Evolutionary conservation across 805 yeast genomes (phyloP).

Genomic region (Teunomyces cretensis): DNA sequence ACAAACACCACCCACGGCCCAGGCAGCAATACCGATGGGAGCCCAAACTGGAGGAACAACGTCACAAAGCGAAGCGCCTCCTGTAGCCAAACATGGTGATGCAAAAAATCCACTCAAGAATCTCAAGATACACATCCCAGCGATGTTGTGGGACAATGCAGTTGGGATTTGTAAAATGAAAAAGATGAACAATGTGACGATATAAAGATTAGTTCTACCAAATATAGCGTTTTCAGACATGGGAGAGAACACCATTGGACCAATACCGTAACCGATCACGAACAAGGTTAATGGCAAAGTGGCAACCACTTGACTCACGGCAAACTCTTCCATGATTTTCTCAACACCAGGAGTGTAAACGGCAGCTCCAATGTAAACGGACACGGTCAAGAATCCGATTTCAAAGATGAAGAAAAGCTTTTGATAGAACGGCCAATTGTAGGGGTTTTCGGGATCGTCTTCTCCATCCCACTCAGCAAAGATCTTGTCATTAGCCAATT

Average conservation of each 20-base stretch:
- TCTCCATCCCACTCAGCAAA: constrained; percentile 47
- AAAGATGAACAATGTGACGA: constrained; percentile 46
- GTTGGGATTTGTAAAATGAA: constrained; percentile 55
- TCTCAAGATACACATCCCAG: constrained; percentile 49
- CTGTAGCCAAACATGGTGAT: constrained; percentile 57
- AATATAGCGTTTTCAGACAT: constrained; percentile 53
- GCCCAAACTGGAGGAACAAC: constrained; percentile 39
- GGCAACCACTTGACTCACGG: constrained; percentile 44
- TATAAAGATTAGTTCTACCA: constrained; percentile 55
- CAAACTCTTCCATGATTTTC: constrained; percentile 45
- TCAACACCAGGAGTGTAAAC: constrained; percentile 52
- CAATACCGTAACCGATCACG: constrained; percentile 61
- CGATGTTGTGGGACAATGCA: constrained; percentile 51
- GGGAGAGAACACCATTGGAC: constrained; percentile 60
- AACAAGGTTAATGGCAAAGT: constrained; percentile 53
- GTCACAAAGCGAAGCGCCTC: constrained; percentile 59
- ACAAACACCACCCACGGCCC: constrained; percentile 54
- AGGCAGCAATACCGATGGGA: constrained; percentile 48
- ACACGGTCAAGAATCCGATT: constrained; percentile 45
- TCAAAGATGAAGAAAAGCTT: constrained; percentile 39
- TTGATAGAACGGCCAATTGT: constrained; percentile 50
- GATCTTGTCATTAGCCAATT: background rate
- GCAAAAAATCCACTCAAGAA: constrained; percentile 56
- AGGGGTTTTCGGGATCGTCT: constrained; percentile 56
- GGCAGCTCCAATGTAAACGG: constrained; percentile 59